phyloP scores from a whole-genome alignment of 2,329 filamentous ascomycete genomes.

The Cytospora leucostoma region DNA sequence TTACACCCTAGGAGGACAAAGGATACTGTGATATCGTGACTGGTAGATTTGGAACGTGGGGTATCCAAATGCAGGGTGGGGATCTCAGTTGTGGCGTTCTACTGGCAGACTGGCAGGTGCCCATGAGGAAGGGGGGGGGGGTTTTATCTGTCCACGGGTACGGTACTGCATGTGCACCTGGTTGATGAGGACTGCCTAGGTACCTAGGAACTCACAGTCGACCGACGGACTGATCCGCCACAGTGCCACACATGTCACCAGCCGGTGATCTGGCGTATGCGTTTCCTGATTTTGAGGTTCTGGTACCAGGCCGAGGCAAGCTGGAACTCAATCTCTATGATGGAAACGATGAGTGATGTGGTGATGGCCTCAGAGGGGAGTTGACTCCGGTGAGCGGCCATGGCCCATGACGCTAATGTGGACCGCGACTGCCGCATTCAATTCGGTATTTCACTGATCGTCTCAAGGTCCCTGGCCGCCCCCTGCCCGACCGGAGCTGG shows the following conservation, averaged over 20 bases:
- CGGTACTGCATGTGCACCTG: background rate
- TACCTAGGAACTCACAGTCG: background rate
- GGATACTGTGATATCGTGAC: too few relatives aligned
- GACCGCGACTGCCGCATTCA: background rate
- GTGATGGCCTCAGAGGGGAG: background rate
- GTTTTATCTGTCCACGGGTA: too few relatives aligned
- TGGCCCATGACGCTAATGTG: background rate
- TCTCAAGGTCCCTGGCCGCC: background rate
- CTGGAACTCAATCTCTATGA: background rate
- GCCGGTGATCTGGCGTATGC: background rate
- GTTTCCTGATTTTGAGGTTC: background rate
- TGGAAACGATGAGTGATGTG: background rate
- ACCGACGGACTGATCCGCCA: background rate
- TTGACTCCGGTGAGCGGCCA: background rate
- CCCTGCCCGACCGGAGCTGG: too few relatives aligned
- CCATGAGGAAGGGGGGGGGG: too few relatives aligned
- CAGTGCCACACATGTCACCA: conserved; percentile 1
- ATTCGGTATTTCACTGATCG: background rate
- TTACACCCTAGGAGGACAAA: too few relatives aligned
- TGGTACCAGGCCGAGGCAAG: background rate
- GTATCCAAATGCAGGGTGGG: too few relatives aligned
- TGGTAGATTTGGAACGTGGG: too few relatives aligned
- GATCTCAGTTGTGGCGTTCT: too few relatives aligned
- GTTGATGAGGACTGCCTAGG: too few relatives aligned
- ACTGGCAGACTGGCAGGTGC: too few relatives aligned